Evolutionary conservation across 2,329 filamentous ascomycete species (phyloP).

Genomic region (Colletotrichum kahawae): DNA sequence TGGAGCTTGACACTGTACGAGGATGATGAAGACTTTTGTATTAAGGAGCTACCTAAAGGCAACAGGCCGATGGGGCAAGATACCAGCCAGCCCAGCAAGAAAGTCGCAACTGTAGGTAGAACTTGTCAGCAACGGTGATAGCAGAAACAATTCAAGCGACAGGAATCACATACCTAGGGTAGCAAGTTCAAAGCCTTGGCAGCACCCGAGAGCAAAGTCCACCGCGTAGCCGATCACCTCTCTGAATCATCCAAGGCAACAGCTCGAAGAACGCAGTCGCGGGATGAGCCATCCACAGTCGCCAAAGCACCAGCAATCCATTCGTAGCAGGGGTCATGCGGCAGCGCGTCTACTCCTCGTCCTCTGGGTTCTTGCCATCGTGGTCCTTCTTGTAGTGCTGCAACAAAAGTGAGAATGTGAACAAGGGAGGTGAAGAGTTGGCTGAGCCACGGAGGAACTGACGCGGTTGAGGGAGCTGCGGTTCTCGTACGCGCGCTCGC

Average conservation of each 20-base stretch:
- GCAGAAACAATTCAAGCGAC: rapidly evolving
- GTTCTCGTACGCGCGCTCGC: neutral
- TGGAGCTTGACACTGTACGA: neutral
- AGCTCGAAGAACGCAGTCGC: neutral
- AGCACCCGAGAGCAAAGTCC: neutral
- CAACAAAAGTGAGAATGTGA: neutral
- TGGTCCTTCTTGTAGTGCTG: neutral
- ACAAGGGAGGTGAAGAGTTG: neutral
- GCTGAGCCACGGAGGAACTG: neutral
- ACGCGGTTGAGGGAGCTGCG: neutral
- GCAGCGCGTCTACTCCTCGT: neutral
- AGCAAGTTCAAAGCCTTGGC: neutral
- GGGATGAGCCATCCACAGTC: neutral
- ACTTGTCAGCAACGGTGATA: neutral
- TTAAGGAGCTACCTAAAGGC: neutral
- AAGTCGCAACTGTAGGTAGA: neutral
- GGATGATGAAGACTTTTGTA: neutral
- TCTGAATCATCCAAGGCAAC: neutral
- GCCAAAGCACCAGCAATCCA: neutral
- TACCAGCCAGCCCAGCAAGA: neutral
- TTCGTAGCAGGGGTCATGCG: rapidly evolving
- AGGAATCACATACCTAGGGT: rapidly evolving
- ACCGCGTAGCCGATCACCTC: neutral
- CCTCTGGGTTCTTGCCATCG: neutral
- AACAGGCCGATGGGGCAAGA: neutral